Evolutionary conservation across 192 early-diverging fungal species (phyloP).

Genomic region (Dispira simplex): DNA sequence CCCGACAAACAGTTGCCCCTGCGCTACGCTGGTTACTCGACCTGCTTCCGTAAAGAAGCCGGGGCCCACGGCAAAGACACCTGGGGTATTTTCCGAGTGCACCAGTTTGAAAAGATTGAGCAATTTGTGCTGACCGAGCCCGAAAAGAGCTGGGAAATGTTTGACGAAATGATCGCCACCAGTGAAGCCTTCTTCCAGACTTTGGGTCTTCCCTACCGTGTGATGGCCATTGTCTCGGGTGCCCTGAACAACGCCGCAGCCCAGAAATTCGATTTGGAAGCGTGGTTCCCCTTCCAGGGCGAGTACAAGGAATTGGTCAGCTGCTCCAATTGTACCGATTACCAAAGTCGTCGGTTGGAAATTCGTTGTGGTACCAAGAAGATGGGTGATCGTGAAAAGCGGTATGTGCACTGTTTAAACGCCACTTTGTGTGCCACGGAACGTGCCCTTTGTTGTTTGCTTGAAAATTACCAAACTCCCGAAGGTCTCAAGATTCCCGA

Average conservation of each 20-base stretch:
- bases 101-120: constrained; percentile 99
- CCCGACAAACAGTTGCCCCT: constrained; percentile 82
- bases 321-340: constrained; percentile 99
- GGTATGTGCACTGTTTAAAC: constrained; percentile 95
- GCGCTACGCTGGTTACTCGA: constrained; percentile 91
- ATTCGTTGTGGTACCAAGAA: constrained; percentile 97
- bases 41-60: constrained; percentile 99
- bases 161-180: constrained; percentile 83
- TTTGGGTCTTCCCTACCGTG: constrained; percentile 85
- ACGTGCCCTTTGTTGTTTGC: constrained; percentile 82
- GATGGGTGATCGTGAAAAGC: constrained; percentile 85
- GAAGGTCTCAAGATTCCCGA: constrained; percentile 79
- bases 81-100: constrained; percentile 98
- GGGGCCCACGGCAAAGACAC: constrained; percentile 95
- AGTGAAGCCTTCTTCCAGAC: constrained; percentile 95
- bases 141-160: constrained; percentile 98
- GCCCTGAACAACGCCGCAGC: constrained; percentile 98
- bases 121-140: constrained; percentile 95
- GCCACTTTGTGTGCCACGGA: constrained; percentile 93
- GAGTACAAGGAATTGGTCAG: constrained; percentile 98
- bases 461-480: constrained; percentile 93
- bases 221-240: constrained; percentile 91
- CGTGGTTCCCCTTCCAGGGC: constrained; percentile 98
- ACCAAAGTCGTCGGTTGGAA: constrained; percentile 86
- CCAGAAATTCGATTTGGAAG: constrained; percentile 98